These are phyloP conservation scores for Pseudogymnoascus sp. DNA, from an alignment of 2,329 filamentous ascomycete species.

Conservation along the genomic window DNA sequence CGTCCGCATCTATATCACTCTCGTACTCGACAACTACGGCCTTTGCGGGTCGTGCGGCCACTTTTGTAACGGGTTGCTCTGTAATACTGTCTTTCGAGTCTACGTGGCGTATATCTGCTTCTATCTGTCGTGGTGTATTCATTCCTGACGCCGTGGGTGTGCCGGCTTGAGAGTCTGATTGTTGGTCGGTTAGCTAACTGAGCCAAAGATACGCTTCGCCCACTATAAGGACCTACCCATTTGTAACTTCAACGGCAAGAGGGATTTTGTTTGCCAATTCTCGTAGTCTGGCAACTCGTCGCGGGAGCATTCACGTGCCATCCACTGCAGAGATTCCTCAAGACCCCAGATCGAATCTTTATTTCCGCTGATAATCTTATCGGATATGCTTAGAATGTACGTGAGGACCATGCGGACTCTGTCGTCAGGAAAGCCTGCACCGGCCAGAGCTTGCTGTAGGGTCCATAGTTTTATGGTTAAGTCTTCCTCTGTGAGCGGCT, in stretches of 20 bases:
- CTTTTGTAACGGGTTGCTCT: slow-evolving; percentile 6
- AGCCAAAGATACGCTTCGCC: not conserved
- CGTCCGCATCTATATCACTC: slow-evolving; percentile 66
- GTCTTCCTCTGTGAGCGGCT: slow-evolving; percentile 64
- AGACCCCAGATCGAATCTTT: slow-evolving; percentile 74
- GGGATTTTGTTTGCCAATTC: slow-evolving; percentile 28
- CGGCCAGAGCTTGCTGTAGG: slow-evolving; percentile 61
- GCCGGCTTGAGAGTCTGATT: slow-evolving; percentile 24
- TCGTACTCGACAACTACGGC: slow-evolving; percentile 41
- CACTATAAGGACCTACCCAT: slow-evolving; percentile 19
- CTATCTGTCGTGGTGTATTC: slow-evolving; percentile 22
- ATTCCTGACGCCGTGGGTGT: slow-evolving; percentile 26
- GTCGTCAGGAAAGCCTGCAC: slow-evolving; percentile 57
- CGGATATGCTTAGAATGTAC: slow-evolving; percentile 57
- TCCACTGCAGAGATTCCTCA: slow-evolving; percentile 81
- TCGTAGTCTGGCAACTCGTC: slow-evolving; percentile 68
- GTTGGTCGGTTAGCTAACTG: slow-evolving; percentile 11
- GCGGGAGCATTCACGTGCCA: slow-evolving; percentile 65
- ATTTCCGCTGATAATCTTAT: slow-evolving; percentile 45
- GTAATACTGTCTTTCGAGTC: slow-evolving; percentile 8
- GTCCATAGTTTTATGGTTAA: slow-evolving; percentile 76
- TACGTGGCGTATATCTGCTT: slow-evolving; percentile 24
- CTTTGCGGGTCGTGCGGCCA: not conserved
- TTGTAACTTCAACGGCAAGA: slow-evolving; percentile 21
- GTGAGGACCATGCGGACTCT: slow-evolving; percentile 56